Conservation (phyloP, 202 grass and related monocot genomes). For the Tripidium arundinaceum region DNA sequence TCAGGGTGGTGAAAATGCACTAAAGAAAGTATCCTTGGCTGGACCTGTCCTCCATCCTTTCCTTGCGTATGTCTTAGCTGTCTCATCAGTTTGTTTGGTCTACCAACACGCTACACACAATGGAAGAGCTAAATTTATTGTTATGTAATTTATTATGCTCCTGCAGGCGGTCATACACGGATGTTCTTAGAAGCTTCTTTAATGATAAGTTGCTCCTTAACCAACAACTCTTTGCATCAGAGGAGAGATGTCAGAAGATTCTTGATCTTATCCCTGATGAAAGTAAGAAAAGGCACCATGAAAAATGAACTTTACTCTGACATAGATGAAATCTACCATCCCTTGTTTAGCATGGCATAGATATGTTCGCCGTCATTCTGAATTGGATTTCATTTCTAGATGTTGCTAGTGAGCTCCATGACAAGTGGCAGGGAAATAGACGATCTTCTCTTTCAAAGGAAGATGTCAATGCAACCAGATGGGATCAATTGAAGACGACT, state of each 20-base stretch:
- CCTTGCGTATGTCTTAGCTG: conserved; percentile 59
- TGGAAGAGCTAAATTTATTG: conserved; percentile 25
- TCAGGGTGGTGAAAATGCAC: conserved; percentile 76
- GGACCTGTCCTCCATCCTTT: conserved; percentile 80
- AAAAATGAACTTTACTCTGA: not conserved
- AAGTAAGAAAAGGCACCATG: conserved; percentile 37
- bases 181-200: conserved; percentile 78
- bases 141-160: not conserved
- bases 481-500: conserved; percentile 76
- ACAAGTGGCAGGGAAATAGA: conserved; percentile 71
- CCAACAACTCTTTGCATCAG: conserved; percentile 68
- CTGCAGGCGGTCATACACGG: conserved; percentile 76
- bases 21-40: conserved; percentile 75
- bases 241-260: conserved; percentile 71
- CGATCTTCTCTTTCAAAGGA: conserved; percentile 66
- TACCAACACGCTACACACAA: conserved; percentile 5
- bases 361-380: conserved; percentile 5
- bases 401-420: conserved; percentile 59
- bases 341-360: not conserved
- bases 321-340: not conserved
- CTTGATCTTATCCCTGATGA: conserved; percentile 73
- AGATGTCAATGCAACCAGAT: conserved; percentile 56
- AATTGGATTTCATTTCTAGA: conserved; percentile 39
- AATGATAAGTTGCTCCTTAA: conserved; percentile 59
- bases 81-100: not conserved